A percentile compares a stretch with the other conserved stretches of the same genome.
Evolutionary conservation across 371 early-diverging fungal species (phyloP).

Genomic region (Choanephora cucurbitarum): DNA sequence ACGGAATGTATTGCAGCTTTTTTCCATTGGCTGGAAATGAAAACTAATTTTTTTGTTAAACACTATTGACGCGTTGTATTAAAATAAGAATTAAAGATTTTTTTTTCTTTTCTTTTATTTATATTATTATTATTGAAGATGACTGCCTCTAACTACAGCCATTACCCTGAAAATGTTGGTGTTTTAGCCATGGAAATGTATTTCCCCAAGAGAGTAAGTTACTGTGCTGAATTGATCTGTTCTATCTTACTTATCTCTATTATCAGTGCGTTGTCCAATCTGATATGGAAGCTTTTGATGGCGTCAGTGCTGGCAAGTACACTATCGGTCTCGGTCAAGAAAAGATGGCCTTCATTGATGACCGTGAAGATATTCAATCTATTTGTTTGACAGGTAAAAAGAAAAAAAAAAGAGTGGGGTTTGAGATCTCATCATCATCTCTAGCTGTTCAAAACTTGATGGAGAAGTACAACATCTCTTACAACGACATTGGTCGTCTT

Average conservation of each 20-base stretch:
- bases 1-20: background rate
- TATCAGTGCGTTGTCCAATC: constrained; percentile 85
- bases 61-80: background rate
- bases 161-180: constrained; percentile 85
- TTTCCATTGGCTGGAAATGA: background rate
- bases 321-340: constrained; percentile 96
- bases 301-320: constrained; percentile 95
- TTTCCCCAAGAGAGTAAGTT: constrained; percentile 73
- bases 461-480: constrained; percentile 87
- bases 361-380: constrained; percentile 95
- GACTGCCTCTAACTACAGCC: constrained; percentile 35
- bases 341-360: constrained; percentile 94
- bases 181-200: constrained; percentile 93
- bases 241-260: background rate
- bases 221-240: constrained; percentile 1
- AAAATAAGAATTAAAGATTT: background rate
- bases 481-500: constrained; percentile 88
- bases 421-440: constrained; percentile 1
- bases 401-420: constrained; percentile 3
- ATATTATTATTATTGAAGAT: constrained; percentile 12
- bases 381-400: constrained; percentile 83
- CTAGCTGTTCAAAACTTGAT: constrained; percentile 88
- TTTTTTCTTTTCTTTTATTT: background rate
- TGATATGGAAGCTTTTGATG: constrained; percentile 89
- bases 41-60: background rate